phyloP scores from a whole-genome alignment of 169 alveolate species.

The Perkinsus olseni region DNA sequence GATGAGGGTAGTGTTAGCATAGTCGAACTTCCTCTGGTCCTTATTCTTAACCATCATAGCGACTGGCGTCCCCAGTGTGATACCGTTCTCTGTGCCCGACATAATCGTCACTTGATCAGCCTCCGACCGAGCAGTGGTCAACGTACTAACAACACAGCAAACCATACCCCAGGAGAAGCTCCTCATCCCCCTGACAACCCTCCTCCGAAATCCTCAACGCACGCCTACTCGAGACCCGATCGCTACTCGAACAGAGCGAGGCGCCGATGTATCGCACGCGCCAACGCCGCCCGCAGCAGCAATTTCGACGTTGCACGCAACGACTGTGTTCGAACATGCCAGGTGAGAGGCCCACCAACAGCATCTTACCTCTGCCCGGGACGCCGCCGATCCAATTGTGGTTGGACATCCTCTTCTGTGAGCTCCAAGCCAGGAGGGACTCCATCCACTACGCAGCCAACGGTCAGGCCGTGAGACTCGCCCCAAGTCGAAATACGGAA shows the following conservation, averaged over 20 bases:
- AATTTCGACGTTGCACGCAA: no score
- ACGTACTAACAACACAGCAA: slow-evolving; percentile 21
- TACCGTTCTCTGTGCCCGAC: slow-evolving; percentile 47
- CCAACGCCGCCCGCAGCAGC: no score
- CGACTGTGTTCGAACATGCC: no score
- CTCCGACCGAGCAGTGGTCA: slow-evolving; percentile 48
- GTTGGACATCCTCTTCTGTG: slow-evolving; percentile 35
- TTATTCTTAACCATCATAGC: slow-evolving; percentile 39
- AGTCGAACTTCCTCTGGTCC: slow-evolving; percentile 40
- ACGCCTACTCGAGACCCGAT: no score
- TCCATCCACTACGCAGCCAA: slow-evolving; percentile 63
- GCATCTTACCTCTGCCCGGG: slow-evolving; percentile 47
- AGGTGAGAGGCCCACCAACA: no score
- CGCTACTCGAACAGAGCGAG: no score
- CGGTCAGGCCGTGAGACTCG: slow-evolving; percentile 56
- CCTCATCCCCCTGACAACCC: no score
- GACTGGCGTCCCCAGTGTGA: slow-evolving; percentile 60
- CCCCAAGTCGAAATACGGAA: slow-evolving; percentile 60
- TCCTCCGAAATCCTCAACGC: no score
- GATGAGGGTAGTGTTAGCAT: background rate
- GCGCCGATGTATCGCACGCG: no score
- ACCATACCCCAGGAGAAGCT: no score
- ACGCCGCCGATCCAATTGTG: slow-evolving; percentile 45
- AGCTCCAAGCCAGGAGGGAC: slow-evolving; percentile 49
- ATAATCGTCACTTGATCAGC: slow-evolving; percentile 35